phyloP scores from a whole-genome alignment of 768 basidiomycete genomes.

The Peribolospora kevripleyi region DNA sequence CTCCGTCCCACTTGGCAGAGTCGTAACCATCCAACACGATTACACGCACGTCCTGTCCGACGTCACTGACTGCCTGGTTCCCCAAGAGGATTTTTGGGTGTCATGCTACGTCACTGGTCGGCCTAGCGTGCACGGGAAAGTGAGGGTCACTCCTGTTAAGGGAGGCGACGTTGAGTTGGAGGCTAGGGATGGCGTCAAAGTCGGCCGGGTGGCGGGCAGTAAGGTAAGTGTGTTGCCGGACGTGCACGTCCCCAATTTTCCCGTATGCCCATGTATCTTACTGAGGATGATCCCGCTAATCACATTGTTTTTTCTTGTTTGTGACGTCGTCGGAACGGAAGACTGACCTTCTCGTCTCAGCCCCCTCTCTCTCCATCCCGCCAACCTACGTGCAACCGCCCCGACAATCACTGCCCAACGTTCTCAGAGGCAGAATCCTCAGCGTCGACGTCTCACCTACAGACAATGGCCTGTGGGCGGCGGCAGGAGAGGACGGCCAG shows the following conservation, averaged over 20 bases:
- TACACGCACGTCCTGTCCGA: constrained; percentile 39
- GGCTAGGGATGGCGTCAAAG: constrained; percentile 28
- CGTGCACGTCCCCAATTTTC: constrained; percentile 6
- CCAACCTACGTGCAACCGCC: no score
- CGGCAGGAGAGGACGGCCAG: no score
- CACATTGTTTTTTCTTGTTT: constrained; percentile 27
- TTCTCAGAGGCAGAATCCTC: no score
- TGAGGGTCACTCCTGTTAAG: constrained; percentile 27
- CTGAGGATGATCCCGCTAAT: constrained; percentile 1
- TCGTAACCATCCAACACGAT: neutral
- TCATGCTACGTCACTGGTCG: constrained; percentile 35
- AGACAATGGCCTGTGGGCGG: no score
- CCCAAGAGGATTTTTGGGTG: constrained; percentile 47
- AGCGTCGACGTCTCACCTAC: no score
- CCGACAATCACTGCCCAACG: no score
- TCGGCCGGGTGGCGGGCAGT: constrained; percentile 16
- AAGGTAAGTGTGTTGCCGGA: neutral
- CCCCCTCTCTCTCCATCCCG: neutral
- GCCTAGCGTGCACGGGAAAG: constrained; percentile 36
- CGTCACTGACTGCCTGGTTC: constrained; percentile 44
- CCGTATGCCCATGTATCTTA: neutral
- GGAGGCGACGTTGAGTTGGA: constrained; percentile 27
- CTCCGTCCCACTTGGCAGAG: no score
- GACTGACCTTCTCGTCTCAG: neutral
- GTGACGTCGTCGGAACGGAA: constrained; percentile 21